Evolutionary conservation across 2,329 filamentous ascomycete genomes (phyloP).

Genomic region (Microdochium nivale): DNA sequence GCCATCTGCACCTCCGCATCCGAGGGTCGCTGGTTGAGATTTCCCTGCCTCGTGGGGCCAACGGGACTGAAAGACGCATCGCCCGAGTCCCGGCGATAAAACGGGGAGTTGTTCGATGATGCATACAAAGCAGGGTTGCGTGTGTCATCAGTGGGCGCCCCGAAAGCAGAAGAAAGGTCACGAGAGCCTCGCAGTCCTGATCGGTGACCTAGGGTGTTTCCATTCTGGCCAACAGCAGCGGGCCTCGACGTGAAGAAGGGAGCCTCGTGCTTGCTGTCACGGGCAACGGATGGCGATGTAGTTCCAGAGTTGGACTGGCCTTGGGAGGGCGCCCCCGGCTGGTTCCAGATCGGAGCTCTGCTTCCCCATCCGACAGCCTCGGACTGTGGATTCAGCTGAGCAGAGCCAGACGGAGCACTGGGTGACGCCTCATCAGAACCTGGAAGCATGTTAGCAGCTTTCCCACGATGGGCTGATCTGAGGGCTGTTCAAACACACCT

Average conservation of each 20-base stretch:
- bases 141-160: constrained; percentile 18
- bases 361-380: constrained; percentile 56
- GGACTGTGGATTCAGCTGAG: constrained; percentile 59
- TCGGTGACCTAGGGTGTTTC: constrained; percentile 20
- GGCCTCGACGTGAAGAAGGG: constrained; percentile 38
- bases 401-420: constrained; percentile 57
- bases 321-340: constrained; percentile 31
- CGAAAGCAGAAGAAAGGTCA: constrained; percentile 34
- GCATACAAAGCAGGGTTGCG: constrained; percentile 7
- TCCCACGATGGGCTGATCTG: not conserved
- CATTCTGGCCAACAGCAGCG: constrained; percentile 33
- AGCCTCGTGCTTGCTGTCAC: constrained; percentile 37
- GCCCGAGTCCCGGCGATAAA: constrained; percentile 17
- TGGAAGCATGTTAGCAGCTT: constrained; percentile 13
- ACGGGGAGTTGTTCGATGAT: constrained; percentile 2
- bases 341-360: constrained; percentile 50
- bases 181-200: constrained; percentile 28
- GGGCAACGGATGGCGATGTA: constrained; percentile 49
- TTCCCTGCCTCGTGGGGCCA: constrained; percentile 8
- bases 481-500: constrained; percentile 29
- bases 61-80: constrained; percentile 10
- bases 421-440: constrained; percentile 29
- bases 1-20: constrained; percentile 9
- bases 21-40: constrained; percentile 9
- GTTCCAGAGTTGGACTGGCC: constrained; percentile 37